Percentiles rank a stretch among this genome's conserved stretches.
Evolutionary conservation across 768 basidiomycete species (phyloP).

Genomic region (Tremella fuciformis): DNA sequence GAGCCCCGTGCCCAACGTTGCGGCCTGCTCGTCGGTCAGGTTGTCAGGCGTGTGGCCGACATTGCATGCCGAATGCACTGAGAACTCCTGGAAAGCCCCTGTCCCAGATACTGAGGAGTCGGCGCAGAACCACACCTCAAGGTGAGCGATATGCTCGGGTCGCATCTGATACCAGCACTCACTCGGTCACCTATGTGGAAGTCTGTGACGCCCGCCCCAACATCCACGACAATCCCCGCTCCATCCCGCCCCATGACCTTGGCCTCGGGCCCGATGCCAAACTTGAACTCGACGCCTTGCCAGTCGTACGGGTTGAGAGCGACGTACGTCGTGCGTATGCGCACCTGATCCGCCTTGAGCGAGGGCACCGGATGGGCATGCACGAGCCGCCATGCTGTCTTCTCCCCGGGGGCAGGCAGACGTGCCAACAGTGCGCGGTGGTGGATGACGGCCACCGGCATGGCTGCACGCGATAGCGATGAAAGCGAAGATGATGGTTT

Average conservation of each 20-base stretch:
- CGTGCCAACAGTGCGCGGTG: slow-evolving; percentile 32
- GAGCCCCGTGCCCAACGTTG: slow-evolving; percentile 35
- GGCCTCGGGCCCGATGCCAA: slow-evolving; percentile 22
- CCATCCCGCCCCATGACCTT: slow-evolving; percentile 40
- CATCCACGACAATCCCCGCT: slow-evolving; percentile 23
- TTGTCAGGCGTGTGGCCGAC: slow-evolving; percentile 28
- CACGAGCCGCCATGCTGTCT: slow-evolving; percentile 20
- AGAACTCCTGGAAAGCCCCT: slow-evolving; percentile 41
- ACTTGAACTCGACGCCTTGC: slow-evolving; percentile 31
- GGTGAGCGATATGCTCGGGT: no score
- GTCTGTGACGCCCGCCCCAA: slow-evolving; percentile 20
- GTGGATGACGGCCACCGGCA: not conserved
- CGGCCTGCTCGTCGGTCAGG: slow-evolving; percentile 27
- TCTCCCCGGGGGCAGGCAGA: slow-evolving; percentile 15
- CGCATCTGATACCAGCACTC: no score
- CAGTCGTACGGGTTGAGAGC: slow-evolving; percentile 38
- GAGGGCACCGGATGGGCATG: slow-evolving; percentile 24
- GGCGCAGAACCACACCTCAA: slow-evolving; percentile 41
- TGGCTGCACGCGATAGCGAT: no score
- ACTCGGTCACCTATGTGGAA: slow-evolving; percentile 34
- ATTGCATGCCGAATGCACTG: slow-evolving; percentile 30
- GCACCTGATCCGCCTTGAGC: slow-evolving; percentile 18
- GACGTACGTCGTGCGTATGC: slow-evolving; percentile 28
- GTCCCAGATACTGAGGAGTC: slow-evolving; percentile 23
- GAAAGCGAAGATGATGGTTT: no score